Evolutionary conservation across 1,139 yeast species (phyloP).

Genomic region (Kazachstania sp.): DNA sequence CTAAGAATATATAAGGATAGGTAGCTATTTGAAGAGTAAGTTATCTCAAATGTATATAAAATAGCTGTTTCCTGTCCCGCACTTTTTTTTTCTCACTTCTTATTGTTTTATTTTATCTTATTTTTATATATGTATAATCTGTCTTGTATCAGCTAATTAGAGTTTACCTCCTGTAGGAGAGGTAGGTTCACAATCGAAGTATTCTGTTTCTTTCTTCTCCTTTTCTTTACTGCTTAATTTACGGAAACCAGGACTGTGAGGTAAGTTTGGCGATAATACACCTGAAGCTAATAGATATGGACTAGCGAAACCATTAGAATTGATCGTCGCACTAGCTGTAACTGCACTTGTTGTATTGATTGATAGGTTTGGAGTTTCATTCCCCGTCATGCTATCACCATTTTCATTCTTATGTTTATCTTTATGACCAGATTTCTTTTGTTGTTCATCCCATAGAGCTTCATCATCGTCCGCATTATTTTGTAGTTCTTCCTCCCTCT

Average conservation of each 20-base stretch:
- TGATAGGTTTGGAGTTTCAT: conserved; percentile 15
- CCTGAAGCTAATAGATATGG: conserved; percentile 23
- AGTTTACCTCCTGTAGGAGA: background rate
- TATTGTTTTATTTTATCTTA: no score
- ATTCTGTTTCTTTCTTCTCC: conserved; percentile 8
- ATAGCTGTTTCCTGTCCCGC: no score
- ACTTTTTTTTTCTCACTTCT: no score
- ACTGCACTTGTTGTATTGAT: conserved; percentile 12
- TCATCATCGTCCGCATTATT: conserved; percentile 18
- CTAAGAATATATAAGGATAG: background rate
- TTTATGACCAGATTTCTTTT: conserved; percentile 7
- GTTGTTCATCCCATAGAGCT: conserved; percentile 23
- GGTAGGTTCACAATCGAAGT: conserved; percentile 5
- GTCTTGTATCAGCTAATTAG: background rate
- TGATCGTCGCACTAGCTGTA: conserved; percentile 13
- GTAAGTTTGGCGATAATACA: conserved; percentile 17
- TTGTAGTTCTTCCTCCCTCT: conserved; percentile 45
- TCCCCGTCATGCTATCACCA: conserved; percentile 2
- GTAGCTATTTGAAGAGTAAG: no score
- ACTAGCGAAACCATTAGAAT: conserved; percentile 20
- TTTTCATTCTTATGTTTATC: background rate
- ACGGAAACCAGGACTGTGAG: conserved; percentile 7
- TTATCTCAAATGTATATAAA: no score
- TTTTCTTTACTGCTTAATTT: conserved; percentile 3
- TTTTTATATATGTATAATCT: no score